Evolutionary conservation across 2,329 filamentous ascomycete species (phyloP).

Genomic region (Chrysoporthe austroafricana): DNA sequence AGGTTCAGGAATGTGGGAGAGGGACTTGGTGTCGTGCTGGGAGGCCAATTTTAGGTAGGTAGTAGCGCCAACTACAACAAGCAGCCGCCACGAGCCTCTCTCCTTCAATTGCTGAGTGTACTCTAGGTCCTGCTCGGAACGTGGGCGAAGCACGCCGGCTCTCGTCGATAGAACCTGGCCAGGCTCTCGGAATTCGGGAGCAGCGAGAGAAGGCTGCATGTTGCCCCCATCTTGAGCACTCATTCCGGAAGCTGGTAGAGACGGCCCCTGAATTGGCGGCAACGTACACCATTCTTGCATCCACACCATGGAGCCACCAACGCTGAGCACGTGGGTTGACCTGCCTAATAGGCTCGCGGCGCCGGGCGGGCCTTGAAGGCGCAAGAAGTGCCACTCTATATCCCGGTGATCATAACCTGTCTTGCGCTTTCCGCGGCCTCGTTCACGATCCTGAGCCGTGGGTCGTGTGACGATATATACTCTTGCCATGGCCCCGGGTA

Average conservation of each 20-base stretch:
- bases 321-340: slow-evolving; percentile 10
- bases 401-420: slow-evolving; percentile 13
- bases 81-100: background rate
- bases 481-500: background rate
- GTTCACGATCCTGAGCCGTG: background rate
- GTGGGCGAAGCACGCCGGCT: background rate
- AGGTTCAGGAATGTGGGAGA: background rate
- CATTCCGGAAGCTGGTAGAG: background rate
- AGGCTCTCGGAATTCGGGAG: background rate
- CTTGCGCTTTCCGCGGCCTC: slow-evolving; percentile 1
- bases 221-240: background rate
- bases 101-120: background rate
- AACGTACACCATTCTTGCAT: background rate
- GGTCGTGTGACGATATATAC: background rate
- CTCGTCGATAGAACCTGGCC: background rate
- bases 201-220: background rate
- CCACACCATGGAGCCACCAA: background rate
- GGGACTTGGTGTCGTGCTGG: background rate
- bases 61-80: background rate
- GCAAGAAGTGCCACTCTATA: background rate
- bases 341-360: slow-evolving; percentile 11
- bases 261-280: background rate
- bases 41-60: background rate
- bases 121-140: background rate
- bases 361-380: background rate